Evolutionary conservation across 805 yeast species (phyloP).

Genomic region (Isabelozyma pseudorhagii): DNA sequence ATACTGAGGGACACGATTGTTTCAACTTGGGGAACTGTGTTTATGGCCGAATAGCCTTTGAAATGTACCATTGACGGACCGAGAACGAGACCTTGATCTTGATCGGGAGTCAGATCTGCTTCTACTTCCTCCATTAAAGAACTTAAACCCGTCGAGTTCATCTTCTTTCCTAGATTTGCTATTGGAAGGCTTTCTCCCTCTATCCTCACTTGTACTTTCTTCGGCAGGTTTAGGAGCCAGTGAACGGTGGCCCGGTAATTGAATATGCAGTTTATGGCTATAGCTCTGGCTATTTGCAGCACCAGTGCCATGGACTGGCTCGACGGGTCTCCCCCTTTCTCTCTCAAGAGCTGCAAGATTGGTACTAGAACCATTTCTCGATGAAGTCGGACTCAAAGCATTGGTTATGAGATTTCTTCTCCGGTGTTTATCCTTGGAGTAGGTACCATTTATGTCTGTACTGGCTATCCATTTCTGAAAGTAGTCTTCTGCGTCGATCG

Average conservation of each 20-base stretch:
- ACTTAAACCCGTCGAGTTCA: constrained; percentile 1
- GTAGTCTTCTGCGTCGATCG: constrained; percentile 32
- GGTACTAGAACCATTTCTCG: constrained; percentile 14
- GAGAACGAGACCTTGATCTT: constrained; percentile 12
- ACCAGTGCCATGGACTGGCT: not conserved
- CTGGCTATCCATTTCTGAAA: constrained; percentile 32
- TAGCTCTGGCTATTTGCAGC: not conserved
- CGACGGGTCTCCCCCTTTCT: constrained; percentile 1
- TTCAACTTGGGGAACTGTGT: not conserved
- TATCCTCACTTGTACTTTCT: constrained; percentile 8
- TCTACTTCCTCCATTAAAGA: not conserved
- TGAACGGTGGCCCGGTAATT: not conserved
- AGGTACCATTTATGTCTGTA: constrained; percentile 18
- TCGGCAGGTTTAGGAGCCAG: not conserved
- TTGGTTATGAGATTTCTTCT: constrained; percentile 8
- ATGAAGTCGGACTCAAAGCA: constrained; percentile 14
- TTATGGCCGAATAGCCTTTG: constrained; percentile 6
- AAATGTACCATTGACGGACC: not conserved
- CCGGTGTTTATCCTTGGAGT: constrained; percentile 14
- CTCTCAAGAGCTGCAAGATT: constrained; percentile 11
- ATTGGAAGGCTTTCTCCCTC: constrained; percentile 12
- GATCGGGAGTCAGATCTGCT: constrained; percentile 17
- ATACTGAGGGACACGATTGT: too few species aligned
- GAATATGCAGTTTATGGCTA: constrained; percentile 1
- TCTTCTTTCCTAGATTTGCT: not conserved